Percentiles rank a stretch among this genome's conserved stretches.
Conservation (phyloP, 2,329 filamentous ascomycete genomes). For the Calonectria pseudoreteaudii region DNA sequence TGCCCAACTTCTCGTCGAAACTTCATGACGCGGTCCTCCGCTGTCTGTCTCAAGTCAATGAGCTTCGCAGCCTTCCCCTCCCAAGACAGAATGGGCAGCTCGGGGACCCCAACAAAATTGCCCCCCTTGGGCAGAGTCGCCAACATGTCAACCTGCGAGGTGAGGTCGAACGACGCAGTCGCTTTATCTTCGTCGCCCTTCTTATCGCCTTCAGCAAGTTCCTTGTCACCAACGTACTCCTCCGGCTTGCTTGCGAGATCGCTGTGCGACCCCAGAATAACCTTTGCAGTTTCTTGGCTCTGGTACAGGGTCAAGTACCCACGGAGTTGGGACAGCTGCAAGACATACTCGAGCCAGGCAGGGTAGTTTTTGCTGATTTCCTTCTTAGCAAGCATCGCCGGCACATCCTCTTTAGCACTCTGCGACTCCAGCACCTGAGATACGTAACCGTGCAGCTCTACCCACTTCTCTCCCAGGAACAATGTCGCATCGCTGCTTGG, state of each 20-base stretch:
- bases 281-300: conserved; percentile 62
- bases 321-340: conserved; percentile 80
- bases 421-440: conserved; percentile 68
- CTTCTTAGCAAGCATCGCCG: conserved; percentile 63
- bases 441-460: conserved; percentile 85
- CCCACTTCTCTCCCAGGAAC: conserved; percentile 88
- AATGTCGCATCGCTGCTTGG: conserved; percentile 86
- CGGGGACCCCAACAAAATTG: conserved; percentile 55
- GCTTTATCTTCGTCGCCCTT: conserved; percentile 46
- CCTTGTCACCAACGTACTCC: conserved; percentile 61
- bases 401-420: conserved; percentile 47
- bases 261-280: conserved; percentile 79
- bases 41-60: conserved; percentile 55
- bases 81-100: conserved; percentile 73
- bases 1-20: conserved; percentile 77
- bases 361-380: conserved; percentile 76
- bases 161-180: conserved; percentile 52
- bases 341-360: conserved; percentile 81
- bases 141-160: conserved; percentile 59
- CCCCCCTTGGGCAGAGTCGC: conserved; percentile 60
- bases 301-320: conserved; percentile 88
- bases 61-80: conserved; percentile 64
- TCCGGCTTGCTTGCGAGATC: conserved; percentile 82
- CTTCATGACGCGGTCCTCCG: conserved; percentile 63
- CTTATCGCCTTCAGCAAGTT: conserved; percentile 38